These are phyloP conservation scores for Fusarium euwallaceae DNA, from an alignment of 2,329 filamentous ascomycete species.

Conservation along the genomic window DNA sequence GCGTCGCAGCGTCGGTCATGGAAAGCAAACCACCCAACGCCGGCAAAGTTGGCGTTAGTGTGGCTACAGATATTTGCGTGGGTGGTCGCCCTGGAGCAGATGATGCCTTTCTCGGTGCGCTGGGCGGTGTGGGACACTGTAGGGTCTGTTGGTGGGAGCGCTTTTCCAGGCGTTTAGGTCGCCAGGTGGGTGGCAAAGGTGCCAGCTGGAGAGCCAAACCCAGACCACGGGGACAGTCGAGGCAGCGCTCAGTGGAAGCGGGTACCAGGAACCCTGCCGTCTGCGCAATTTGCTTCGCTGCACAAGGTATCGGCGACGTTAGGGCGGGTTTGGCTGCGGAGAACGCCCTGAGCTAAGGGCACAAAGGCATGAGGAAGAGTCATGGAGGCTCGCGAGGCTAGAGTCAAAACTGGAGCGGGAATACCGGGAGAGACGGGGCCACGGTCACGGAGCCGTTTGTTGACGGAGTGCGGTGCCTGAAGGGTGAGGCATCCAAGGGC, in stretches of 20 bases:
- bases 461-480: conserved; percentile 16
- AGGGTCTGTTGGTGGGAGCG: conserved; percentile 18
- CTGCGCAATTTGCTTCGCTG: conserved; percentile 10
- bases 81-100: conserved; percentile 10
- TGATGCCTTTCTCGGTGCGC: conserved; percentile 7
- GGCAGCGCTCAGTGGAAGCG: conserved; percentile 7
- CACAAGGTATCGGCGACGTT: conserved; percentile 15
- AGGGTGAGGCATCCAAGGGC: conserved; percentile 4
- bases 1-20: conserved; percentile 8
- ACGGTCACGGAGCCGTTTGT: background rate
- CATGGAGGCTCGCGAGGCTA: conserved; percentile 8
- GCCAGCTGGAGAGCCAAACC: background rate
- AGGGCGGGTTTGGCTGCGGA: conserved; percentile 9
- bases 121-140: conserved; percentile 27
- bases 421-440: conserved; percentile 18
- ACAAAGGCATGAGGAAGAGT: conserved; percentile 14
- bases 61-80: conserved; percentile 15
- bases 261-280: conserved; percentile 17
- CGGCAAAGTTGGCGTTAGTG: conserved; percentile 22
- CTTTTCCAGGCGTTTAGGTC: conserved; percentile 8
- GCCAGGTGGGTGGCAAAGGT: conserved; percentile 28
- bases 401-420: conserved; percentile 1
- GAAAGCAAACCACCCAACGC: conserved; percentile 13
- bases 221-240: conserved; percentile 13
- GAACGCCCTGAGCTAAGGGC: conserved; percentile 18